Base-by-base conservation (phyloP, 495 filamentous ascomycete species). In the Penicillium maclennaniae region DNA sequence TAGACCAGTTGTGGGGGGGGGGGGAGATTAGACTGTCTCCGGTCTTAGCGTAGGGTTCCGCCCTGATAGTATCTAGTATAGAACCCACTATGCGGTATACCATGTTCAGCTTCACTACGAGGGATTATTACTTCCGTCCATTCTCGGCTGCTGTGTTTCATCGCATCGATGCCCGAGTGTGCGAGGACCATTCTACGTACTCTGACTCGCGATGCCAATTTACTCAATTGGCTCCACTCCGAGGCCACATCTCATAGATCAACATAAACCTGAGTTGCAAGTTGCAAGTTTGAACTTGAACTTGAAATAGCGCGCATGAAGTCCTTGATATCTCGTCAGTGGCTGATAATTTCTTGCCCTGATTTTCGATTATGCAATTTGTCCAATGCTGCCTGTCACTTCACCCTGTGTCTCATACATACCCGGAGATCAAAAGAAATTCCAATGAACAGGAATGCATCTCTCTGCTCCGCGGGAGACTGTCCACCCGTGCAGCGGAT, bases 391-490 rank as follows among this genome's bases (percentile, higher is more conserved):
- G 43, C 4, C 21, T 19, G 17, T 10, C n/a, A n/a, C 15, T 49
- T 31, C 49, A 49, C 28, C 49, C 37, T 7, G n/a, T 7, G 45
- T 48, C 52, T 56, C 47, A 63, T 41, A 62, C 62, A 72, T 26
- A 40, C 23, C 26, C 41, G 43, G 39, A 68, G 36, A 47, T 67
- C 54, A 60, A 73, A 70, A 17, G 10, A 2, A 50, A 66, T 54
- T 7, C 68, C 69, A 36, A 56, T 63, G 56, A 71, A 71, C 36
- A 57, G 53, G 43, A 72, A 69, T 1, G 47, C 39, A 43, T 55
- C 44, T 23, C 69, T 68, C 15, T 58, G 55, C 9, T 60, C 21
- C 7, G 4, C 25, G 0, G 55, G 54, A 19, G 49, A 49, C n/a
- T 54, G 19, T 12, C 49, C 48, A 51, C 70, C 67, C 15, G 34